Evolutionary conservation across 352 stramenopile genomes (phyloP).

Genomic region (Pythium chondricola): DNA sequence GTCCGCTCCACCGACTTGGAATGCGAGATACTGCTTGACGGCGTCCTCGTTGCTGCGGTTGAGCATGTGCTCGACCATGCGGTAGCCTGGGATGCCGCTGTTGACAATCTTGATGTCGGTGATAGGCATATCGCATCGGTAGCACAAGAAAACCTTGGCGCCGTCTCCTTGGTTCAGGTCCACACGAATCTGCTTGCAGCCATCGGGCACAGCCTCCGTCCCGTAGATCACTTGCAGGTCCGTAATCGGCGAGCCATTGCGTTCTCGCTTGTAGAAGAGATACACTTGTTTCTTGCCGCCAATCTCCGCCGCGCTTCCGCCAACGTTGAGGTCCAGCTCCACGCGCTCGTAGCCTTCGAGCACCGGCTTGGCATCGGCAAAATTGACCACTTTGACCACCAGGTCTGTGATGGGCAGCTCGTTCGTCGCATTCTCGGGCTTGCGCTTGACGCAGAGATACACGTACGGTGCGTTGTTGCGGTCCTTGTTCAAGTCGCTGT

Average conservation of each 20-base stretch:
- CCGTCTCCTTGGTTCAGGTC: slow-evolving; percentile 83
- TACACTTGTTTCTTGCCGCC: slow-evolving; percentile 83
- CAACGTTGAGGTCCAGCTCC: slow-evolving; percentile 77
- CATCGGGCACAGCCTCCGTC: slow-evolving; percentile 77
- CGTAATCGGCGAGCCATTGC: slow-evolving; percentile 76
- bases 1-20: slow-evolving; percentile 78
- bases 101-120: slow-evolving; percentile 85
- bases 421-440: slow-evolving; percentile 32
- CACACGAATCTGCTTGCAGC: slow-evolving; percentile 83
- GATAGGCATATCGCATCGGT: slow-evolving; percentile 85
- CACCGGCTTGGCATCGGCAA: slow-evolving; percentile 50
- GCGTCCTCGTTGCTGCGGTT: slow-evolving; percentile 61
- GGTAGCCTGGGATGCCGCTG: slow-evolving; percentile 75
- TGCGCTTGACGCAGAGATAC: slow-evolving; percentile 76
- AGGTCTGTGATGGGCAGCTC: slow-evolving; percentile 75
- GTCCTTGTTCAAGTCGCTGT: slow-evolving; percentile 85
- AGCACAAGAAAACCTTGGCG: slow-evolving; percentile 80
- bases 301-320: slow-evolving; percentile 33
- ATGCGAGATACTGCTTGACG: slow-evolving; percentile 74
- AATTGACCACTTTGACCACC: slow-evolving; percentile 57
- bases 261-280: slow-evolving; percentile 70
- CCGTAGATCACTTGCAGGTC: slow-evolving; percentile 76
- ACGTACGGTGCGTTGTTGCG: slow-evolving; percentile 68
- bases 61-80: slow-evolving; percentile 73
- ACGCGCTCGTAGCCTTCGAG: slow-evolving; percentile 73